Percentiles rank a stretch among this genome's conserved stretches.
These are phyloP conservation scores for Amylostereum areolatum DNA, from an alignment of 1,284 basidiomycete species.

Conservation along the genomic window DNA sequence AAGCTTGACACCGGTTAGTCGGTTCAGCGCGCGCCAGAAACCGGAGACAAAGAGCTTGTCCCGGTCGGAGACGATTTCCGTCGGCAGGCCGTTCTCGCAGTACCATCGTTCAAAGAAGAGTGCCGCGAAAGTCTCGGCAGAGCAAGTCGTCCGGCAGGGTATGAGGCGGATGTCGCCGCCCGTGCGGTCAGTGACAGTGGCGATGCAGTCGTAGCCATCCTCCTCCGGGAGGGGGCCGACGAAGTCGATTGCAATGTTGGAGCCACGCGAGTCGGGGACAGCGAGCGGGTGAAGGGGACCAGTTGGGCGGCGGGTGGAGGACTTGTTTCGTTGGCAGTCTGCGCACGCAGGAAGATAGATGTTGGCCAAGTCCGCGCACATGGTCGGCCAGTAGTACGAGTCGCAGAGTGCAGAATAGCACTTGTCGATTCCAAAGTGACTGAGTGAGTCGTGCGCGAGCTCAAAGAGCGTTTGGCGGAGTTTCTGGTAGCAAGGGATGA, in stretches of 20 bases:
- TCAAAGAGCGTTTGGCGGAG: conserved; percentile 17
- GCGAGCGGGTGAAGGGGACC: conserved; percentile 19
- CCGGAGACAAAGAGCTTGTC: conserved; percentile 32
- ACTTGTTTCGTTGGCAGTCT: conserved; percentile 18
- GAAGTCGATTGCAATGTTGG: conserved; percentile 37
- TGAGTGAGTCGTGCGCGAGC: conserved; percentile 23
- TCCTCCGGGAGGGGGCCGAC: conserved; percentile 33
- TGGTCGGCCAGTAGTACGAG: conserved; percentile 35
- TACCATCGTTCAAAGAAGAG: conserved; percentile 31
- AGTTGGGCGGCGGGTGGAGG: conserved; percentile 4
- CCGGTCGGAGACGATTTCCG: conserved; percentile 33
- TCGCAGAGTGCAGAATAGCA: conserved; percentile 20
- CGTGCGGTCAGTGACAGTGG: conserved; percentile 29
- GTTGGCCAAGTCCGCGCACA: conserved; percentile 24
- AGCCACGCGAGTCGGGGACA: conserved; percentile 14
- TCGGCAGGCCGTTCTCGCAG: conserved; percentile 35
- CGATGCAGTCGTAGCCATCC: conserved; percentile 29
- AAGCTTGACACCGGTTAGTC: conserved; percentile 12
- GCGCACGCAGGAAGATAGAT: conserved; percentile 15
- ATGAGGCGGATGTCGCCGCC: conserved; percentile 30
- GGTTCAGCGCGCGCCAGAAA: conserved; percentile 15
- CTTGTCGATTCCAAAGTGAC: conserved; percentile 33
- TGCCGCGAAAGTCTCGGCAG: conserved; percentile 24
- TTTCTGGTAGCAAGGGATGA: conserved; percentile 21
- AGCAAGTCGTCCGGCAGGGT: conserved; percentile 19